Percentiles rank a stretch among this genome's conserved stretches.
Evolutionary conservation across 2,329 filamentous ascomycete species (phyloP).

Genomic region (Pestalotiopsis fici): DNA sequence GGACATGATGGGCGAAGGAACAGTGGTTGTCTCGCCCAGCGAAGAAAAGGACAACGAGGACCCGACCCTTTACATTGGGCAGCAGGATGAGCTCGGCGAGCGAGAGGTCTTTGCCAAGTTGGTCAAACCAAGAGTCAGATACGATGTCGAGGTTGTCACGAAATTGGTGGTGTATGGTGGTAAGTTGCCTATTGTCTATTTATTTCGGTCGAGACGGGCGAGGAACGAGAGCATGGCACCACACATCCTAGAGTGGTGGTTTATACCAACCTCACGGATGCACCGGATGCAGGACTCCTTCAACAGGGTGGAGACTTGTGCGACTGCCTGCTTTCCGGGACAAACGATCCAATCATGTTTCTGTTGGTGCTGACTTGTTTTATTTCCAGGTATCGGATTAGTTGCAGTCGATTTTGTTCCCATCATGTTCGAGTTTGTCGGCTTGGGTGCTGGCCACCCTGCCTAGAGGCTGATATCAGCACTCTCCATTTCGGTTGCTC

Average conservation of each 20-base stretch:
- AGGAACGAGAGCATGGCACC: neutral
- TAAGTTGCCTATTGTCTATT: constrained; percentile 41
- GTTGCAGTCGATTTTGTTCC: constrained; percentile 42
- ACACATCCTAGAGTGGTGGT: neutral
- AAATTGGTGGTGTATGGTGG: constrained; percentile 94
- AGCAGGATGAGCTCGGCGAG: constrained; percentile 61
- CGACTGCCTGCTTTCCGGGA: neutral
- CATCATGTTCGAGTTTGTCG: constrained; percentile 42
- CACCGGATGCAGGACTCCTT: neutral
- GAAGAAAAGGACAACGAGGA: constrained; percentile 33
- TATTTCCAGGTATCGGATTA: constrained; percentile 29
- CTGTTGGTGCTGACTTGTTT: constrained; percentile 1
- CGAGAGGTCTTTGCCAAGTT: constrained; percentile 82
- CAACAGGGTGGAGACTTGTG: neutral
- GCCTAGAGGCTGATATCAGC: neutral
- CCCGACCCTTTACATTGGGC: constrained; percentile 37
- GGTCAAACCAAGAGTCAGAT: constrained; percentile 84
- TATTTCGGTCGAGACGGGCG: neutral
- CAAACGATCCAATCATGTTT: neutral
- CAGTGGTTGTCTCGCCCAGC: constrained; percentile 38
- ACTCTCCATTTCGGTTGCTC: neutral
- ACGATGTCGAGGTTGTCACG: constrained; percentile 98
- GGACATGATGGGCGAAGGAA: constrained; percentile 71
- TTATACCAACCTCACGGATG: neutral
- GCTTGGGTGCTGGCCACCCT: constrained; percentile 33